A percentile compares a stretch with the other conserved stretches of the same genome.
phyloP scores from a whole-genome alignment of 805 yeast species.

The Cyberlindnera mycetangii region DNA sequence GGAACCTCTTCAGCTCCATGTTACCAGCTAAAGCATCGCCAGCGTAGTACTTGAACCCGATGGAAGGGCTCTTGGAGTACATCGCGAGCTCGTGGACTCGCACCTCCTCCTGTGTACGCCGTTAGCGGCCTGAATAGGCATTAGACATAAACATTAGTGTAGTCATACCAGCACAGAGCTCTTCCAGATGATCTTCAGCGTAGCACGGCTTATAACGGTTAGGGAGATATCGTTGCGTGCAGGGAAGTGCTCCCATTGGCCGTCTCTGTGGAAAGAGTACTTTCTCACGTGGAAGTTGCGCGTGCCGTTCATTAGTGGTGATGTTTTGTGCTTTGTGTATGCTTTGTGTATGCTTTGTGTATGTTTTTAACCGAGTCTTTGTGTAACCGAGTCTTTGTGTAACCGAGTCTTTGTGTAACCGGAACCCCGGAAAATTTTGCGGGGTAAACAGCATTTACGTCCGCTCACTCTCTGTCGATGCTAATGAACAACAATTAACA shows the following conservation, averaged over 20 bases:
- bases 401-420: too few species aligned
- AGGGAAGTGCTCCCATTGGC: conserved; percentile 28
- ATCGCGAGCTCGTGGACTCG: conserved; percentile 2
- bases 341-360: background rate
- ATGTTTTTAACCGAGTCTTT: background rate
- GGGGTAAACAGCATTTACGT: too few species aligned
- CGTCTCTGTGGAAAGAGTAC: conserved; percentile 19
- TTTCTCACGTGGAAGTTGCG: conserved; percentile 19
- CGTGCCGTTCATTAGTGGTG: conserved; percentile 1
- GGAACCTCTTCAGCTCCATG: conserved; percentile 4
- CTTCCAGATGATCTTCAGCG: conserved; percentile 21
- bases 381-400: too few species aligned
- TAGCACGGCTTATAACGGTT: conserved; percentile 1
- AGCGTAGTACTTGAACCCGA: conserved; percentile 20
- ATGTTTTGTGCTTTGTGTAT: background rate
- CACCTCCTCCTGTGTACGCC: conserved; percentile 15
- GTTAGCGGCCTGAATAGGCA: background rate
- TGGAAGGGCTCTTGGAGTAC: conserved; percentile 23
- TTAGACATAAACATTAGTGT: background rate
- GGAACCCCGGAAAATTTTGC: too few species aligned
- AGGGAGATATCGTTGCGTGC: conserved; percentile 22
- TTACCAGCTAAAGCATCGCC: too few species aligned
- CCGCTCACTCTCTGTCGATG: too few species aligned
- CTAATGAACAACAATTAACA: too few species aligned
- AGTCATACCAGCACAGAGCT: conserved; percentile 19